Conservation (phyloP, 352 stramenopile genomes). For the Globisporangium nagaii region DNA sequence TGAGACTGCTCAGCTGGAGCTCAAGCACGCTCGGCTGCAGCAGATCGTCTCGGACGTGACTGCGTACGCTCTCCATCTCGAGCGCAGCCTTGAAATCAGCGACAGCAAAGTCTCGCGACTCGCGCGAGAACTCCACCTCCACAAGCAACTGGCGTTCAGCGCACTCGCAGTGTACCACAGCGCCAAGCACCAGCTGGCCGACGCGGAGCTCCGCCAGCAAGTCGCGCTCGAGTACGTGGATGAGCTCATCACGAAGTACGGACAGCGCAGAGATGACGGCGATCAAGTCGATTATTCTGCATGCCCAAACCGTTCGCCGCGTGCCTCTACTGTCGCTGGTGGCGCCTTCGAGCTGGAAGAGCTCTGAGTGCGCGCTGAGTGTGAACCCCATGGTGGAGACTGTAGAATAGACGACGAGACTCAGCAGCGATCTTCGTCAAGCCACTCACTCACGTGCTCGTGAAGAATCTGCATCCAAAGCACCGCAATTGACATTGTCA, state of each 20-base stretch:
- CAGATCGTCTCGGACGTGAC: neutral
- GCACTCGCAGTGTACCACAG: constrained; percentile 1
- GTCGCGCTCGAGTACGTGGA: constrained; percentile 4
- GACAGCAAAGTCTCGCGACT: neutral
- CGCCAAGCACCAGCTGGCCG: constrained; percentile 1
- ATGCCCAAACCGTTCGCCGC: neutral
- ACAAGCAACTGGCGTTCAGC: neutral
- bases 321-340: neutral
- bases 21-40: neutral
- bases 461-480: too few relatives aligned
- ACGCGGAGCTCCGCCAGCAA: neutral
- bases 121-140: neutral
- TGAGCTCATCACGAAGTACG: neutral
- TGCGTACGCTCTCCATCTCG: neutral
- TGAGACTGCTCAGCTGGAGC: neutral
- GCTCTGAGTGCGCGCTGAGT: neutral
- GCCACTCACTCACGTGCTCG: too few relatives aligned
- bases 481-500: too few relatives aligned
- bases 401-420: too few relatives aligned
- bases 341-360: neutral
- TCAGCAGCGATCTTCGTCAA: too few relatives aligned
- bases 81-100: neutral
- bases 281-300: neutral
- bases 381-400: too few relatives aligned
- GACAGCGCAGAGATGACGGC: neutral